Percentiles rank a stretch among this genome's conserved stretches.
phyloP scores from a whole-genome alignment of 106 monocot genomes.

The Narthecium ossifragum region DNA sequence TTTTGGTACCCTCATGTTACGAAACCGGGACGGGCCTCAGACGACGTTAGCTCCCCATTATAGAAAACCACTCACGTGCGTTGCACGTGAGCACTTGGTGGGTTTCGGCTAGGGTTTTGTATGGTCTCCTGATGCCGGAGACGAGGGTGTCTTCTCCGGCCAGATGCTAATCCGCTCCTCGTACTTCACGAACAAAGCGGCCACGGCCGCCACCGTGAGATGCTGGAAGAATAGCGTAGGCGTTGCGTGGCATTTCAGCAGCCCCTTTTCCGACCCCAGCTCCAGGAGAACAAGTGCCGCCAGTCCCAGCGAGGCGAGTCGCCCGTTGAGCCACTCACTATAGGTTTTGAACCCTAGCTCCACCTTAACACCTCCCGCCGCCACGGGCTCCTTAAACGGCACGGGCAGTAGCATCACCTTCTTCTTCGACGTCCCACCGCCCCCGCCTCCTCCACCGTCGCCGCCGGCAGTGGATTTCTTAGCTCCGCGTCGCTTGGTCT shows the following conservation, averaged over 20 bases:
- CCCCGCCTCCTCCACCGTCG: too few species aligned
- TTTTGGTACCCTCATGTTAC: too few species aligned
- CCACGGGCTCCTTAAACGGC: constrained; percentile 38
- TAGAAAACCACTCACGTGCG: too few species aligned
- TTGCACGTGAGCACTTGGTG: too few species aligned
- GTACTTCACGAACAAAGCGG: constrained; percentile 55
- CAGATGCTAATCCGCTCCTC: too few species aligned
- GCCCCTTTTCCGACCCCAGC: too few species aligned
- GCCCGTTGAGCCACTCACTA: constrained; percentile 78
- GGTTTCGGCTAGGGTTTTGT: too few species aligned
- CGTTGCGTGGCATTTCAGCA: constrained; percentile 53
- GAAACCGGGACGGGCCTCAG: too few species aligned
- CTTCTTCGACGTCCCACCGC: constrained; percentile 1
- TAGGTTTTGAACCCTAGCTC: constrained; percentile 67
- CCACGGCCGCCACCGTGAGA: constrained; percentile 48
- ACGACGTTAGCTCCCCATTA: too few species aligned
- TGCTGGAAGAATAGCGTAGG: constrained; percentile 62
- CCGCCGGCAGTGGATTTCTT: constrained; percentile 24
- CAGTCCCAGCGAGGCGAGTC: constrained; percentile 57
- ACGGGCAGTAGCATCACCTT: constrained; percentile 50
- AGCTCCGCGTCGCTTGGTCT: constrained; percentile 51
- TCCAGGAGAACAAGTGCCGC: constrained; percentile 65
- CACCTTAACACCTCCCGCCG: constrained; percentile 46
- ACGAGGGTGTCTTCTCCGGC: constrained; percentile 30
- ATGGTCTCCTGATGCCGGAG: too few species aligned